These are phyloP conservation scores for Alopecurus myosuroides DNA, from an alignment of 176 grass and related monocot species.

Conservation along the genomic window DNA sequence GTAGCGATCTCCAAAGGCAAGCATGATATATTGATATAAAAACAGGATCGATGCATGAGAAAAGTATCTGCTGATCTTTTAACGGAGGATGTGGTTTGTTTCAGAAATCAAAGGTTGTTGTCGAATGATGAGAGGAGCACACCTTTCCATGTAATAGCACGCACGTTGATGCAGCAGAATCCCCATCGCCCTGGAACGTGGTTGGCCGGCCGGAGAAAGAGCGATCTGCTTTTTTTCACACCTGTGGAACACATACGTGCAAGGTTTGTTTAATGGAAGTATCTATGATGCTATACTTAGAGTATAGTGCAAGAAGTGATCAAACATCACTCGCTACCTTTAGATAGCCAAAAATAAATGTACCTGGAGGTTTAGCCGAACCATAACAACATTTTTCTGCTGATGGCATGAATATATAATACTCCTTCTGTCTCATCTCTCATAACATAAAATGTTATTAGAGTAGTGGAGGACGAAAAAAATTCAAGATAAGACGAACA, in stretches of 20 bases:
- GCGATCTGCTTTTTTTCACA: constrained; percentile 21
- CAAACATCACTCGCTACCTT: too few relatives aligned
- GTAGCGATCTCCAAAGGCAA: constrained; percentile 31
- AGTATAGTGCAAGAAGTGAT: not conserved
- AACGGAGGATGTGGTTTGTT: constrained; percentile 38
- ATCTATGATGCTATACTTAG: not conserved
- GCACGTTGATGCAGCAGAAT: constrained; percentile 30
- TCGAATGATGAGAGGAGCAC: not conserved
- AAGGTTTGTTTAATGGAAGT: not conserved
- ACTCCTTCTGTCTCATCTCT: too few relatives aligned
- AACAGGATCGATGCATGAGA: constrained; percentile 14
- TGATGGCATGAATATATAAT: not conserved
- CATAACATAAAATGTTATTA: too few relatives aligned
- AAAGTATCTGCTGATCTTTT: constrained; percentile 44
- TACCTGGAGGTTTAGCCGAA: not conserved
- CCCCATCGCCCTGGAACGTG: constrained; percentile 22
- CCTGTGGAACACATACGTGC: not conserved
- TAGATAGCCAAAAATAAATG: too few relatives aligned
- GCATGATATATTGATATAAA: not conserved
- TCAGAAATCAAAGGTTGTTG: constrained; percentile 39
- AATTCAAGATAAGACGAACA: too few relatives aligned
- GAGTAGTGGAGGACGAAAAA: too few relatives aligned
- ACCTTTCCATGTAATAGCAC: constrained; percentile 33
- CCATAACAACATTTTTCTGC: not conserved
- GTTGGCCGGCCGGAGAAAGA: constrained; percentile 23